These are phyloP conservation scores for Hansenula anomala DNA, from an alignment of 1,139 yeast species.

Conservation along the genomic window DNA sequence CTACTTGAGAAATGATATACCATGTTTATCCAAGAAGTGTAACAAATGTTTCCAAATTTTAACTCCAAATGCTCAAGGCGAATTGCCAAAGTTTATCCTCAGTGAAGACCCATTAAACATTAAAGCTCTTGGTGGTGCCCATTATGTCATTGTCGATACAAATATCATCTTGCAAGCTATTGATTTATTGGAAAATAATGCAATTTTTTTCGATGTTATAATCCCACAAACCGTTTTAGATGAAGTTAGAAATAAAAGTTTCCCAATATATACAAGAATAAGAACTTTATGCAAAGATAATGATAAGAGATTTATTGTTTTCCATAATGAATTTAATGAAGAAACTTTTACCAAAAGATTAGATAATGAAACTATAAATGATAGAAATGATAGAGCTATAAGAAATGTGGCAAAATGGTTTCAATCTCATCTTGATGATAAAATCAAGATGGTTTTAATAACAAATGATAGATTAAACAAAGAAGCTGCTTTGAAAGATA, in stretches of 20 bases:
- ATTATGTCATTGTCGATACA: conserved; percentile 83
- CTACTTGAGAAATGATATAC: conserved; percentile 86
- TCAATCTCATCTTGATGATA: conserved; percentile 50
- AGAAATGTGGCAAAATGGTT: conserved; percentile 75
- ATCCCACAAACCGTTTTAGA: conserved; percentile 93
- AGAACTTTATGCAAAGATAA: conserved; percentile 74
- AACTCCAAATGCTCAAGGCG: conserved; percentile 51
- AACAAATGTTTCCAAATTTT: conserved; percentile 40
- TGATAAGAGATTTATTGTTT: conserved; percentile 82
- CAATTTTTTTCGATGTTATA: conserved; percentile 82
- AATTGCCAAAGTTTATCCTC: conserved; percentile 44
- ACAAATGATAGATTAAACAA: conserved; percentile 76
- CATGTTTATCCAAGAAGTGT: conserved; percentile 80
- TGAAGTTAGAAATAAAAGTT: conserved; percentile 83
- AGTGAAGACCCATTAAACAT: conserved; percentile 45
- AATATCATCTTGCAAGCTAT: conserved; percentile 86
- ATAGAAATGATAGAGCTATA: conserved; percentile 89
- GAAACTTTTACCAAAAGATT: conserved; percentile 63
- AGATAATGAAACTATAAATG: conserved; percentile 72
- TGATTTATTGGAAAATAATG: conserved; percentile 75
- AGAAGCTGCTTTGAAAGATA: conserved; percentile 50
- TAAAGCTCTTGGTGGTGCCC: conserved; percentile 41
- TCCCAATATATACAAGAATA: conserved; percentile 82
- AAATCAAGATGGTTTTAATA: conserved; percentile 55
- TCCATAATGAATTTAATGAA: conserved; percentile 86